A percentile compares a stretch with the other conserved stretches of the same genome.
phyloP scores from a whole-genome alignment of 2,329 filamentous ascomycete genomes.

The Colletotrichum trifolii region DNA sequence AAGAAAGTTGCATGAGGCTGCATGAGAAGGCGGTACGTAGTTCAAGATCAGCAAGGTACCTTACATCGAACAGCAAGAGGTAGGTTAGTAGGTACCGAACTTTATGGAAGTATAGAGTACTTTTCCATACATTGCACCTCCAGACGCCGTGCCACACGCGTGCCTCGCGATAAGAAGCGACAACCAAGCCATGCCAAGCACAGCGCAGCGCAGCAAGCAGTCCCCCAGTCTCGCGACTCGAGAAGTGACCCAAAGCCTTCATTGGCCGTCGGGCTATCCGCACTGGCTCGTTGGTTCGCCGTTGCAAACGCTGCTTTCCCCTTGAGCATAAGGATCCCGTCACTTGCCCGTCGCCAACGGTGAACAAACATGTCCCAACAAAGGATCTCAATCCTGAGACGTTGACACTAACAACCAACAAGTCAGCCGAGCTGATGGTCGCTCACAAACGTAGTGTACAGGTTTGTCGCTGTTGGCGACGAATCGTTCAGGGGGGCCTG shows the following conservation, averaged over 20 bases:
- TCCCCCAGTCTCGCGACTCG: neutral
- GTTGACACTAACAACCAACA: slow-evolving; percentile 1
- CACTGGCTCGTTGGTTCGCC: too few species aligned
- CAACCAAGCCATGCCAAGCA: too few species aligned
- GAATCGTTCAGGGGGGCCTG: neutral
- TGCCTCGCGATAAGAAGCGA: too few species aligned
- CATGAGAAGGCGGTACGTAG: neutral
- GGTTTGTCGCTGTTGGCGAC: neutral
- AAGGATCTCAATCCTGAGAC: neutral
- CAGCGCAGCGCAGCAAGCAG: too few species aligned
- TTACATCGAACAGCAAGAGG: too few species aligned
- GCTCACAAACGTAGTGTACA: neutral
- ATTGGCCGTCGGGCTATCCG: neutral
- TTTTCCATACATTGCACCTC: too few species aligned
- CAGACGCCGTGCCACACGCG: too few species aligned
- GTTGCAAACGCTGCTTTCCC: neutral
- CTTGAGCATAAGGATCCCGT: neutral
- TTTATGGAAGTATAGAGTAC: too few species aligned
- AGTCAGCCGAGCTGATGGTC: neutral
- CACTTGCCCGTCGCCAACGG: slow-evolving; percentile 1
- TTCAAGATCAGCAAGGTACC: neutral
- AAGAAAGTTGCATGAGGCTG: neutral
- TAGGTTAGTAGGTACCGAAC: too few species aligned
- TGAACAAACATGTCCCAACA: neutral
- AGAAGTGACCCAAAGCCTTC: neutral